phyloP scores from a whole-genome alignment of 306 rosid genomes.

The Senna tora region DNA sequence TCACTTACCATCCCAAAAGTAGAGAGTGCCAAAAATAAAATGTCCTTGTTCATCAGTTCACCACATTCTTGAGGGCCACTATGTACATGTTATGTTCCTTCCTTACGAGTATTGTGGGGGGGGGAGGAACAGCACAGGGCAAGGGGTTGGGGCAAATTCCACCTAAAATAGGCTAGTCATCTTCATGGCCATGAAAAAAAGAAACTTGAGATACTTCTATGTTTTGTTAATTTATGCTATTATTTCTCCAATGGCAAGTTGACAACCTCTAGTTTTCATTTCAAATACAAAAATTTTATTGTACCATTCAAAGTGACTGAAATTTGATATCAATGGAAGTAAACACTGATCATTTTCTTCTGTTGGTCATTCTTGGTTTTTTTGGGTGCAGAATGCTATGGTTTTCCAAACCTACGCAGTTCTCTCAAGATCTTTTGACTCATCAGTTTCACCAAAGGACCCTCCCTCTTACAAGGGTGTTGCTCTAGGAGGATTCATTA shows the following conservation, averaged over 20 bases:
- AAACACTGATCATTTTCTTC: neutral
- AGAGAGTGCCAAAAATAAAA: too few species aligned
- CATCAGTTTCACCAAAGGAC: slow-evolving; percentile 40
- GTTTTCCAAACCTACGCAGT: slow-evolving; percentile 75
- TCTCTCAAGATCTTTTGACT: slow-evolving; percentile 57
- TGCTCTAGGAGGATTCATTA: slow-evolving; percentile 69
- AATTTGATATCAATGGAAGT: neutral
- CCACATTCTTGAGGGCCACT: neutral
- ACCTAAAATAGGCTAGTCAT: neutral
- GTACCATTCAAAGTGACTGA: too few species aligned
- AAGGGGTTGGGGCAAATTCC: slow-evolving; percentile 16
- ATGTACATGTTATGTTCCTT: neutral
- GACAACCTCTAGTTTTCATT: neutral
- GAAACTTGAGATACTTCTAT: too few species aligned
- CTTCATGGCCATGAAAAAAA: neutral
- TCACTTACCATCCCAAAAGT: too few species aligned
- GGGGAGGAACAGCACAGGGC: neutral
- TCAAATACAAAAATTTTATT: too few species aligned
- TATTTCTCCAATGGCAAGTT: too few species aligned
- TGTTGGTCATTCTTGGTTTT: neutral
- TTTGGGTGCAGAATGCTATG: slow-evolving; percentile 67
- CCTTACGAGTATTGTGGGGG: neutral
- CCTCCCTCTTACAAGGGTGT: slow-evolving; percentile 73
- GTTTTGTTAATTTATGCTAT: too few species aligned
- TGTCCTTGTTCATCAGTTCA: too few species aligned